Evolutionary conservation across 345 rosid species (phyloP).

Genomic region (Eucalyptus melliodora): DNA sequence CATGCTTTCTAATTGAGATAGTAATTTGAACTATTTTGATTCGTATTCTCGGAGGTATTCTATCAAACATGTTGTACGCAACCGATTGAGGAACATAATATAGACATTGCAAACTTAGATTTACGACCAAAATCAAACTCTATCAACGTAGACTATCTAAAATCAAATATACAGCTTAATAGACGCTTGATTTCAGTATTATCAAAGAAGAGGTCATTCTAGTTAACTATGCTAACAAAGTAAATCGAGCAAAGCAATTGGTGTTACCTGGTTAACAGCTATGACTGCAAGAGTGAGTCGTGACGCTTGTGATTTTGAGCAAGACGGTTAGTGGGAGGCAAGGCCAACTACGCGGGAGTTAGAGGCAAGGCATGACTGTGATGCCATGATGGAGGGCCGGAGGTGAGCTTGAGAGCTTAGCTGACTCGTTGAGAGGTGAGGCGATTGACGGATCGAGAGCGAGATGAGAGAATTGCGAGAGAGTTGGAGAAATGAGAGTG

Average conservation of each 20-base stretch:
- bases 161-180: background rate
- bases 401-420: background rate
- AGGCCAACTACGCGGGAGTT: background rate
- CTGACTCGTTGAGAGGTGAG: background rate
- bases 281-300: background rate
- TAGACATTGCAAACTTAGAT: background rate
- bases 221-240: background rate
- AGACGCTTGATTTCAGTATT: background rate
- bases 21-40: background rate
- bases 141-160: background rate
- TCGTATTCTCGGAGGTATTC: background rate
- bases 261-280: background rate
- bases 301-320: background rate
- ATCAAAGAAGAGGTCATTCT: background rate
- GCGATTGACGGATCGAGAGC: fast-evolving
- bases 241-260: background rate
- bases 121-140: background rate
- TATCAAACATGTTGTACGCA: background rate
- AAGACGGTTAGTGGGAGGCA: background rate
- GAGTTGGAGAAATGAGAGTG: background rate
- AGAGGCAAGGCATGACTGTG: background rate
- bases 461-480: background rate
- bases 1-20: too few species aligned
- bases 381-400: background rate
- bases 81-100: background rate